Conservation (phyloP, 345 rosid species). For the Leavenworthia alabamica region DNA sequence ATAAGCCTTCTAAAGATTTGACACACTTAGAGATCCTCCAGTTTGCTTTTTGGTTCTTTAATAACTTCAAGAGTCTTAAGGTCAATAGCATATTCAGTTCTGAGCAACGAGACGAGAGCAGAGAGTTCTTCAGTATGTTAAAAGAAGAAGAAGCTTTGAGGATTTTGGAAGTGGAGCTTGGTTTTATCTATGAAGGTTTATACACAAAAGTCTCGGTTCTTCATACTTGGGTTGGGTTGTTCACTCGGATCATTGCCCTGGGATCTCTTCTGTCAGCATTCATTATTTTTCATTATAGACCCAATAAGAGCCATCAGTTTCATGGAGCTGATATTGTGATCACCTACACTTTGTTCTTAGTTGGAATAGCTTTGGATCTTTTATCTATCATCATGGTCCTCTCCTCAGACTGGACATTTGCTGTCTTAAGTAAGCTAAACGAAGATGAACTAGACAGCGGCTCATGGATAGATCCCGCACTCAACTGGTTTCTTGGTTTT, state of each 20-base stretch:
- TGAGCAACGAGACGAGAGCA: slow-evolving; percentile 26
- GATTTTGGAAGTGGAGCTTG: slow-evolving; percentile 57
- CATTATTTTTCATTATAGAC: slow-evolving; percentile 30
- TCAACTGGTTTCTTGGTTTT: slow-evolving; percentile 17
- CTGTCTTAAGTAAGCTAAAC: background rate
- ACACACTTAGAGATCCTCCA: slow-evolving; percentile 2
- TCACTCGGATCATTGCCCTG: slow-evolving; percentile 28
- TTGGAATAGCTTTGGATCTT: slow-evolving; percentile 46
- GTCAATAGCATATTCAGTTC: slow-evolving; percentile 21
- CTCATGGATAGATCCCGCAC: too few species aligned
- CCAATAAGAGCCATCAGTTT: slow-evolving; percentile 25
- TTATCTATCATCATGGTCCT: slow-evolving; percentile 36
- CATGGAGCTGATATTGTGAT: slow-evolving; percentile 37
- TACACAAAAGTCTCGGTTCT: slow-evolving; percentile 47
- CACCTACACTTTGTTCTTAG: slow-evolving; percentile 44
- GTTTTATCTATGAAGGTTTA: slow-evolving; percentile 54
- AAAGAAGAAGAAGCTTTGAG: slow-evolving; percentile 35
- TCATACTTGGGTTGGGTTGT: slow-evolving; percentile 38
- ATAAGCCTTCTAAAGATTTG: background rate
- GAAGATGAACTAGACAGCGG: too few species aligned
- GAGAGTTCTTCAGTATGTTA: slow-evolving; percentile 33
- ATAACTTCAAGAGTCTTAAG: slow-evolving; percentile 16
- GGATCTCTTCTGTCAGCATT: slow-evolving; percentile 32
- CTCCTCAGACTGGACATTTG: slow-evolving; percentile 57
- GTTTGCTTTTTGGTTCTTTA: slow-evolving; percentile 5